A percentile compares a stretch with the other conserved stretches of the same genome.
These are phyloP conservation scores for Apiospora rasikravindrae DNA, from an alignment of 2,329 filamentous ascomycete genomes.

Conservation along the genomic window DNA sequence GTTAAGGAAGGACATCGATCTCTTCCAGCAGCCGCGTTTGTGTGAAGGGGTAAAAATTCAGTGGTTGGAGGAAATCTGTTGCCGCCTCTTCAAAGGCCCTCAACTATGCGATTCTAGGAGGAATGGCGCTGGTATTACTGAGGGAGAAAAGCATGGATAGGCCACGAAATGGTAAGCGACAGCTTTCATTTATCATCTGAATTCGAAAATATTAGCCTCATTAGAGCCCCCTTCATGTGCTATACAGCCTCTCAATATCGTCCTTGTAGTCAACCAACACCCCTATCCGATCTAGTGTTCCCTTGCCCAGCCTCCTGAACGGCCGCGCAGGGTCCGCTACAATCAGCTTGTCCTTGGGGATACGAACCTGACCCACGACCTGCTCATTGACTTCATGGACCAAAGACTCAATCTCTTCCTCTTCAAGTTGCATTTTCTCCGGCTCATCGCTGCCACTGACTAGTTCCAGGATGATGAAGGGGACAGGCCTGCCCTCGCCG, in stretches of 20 bases:
- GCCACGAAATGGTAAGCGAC: not conserved
- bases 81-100: not conserved
- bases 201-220: no score
- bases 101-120: not conserved
- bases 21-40: no score
- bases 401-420: not conserved
- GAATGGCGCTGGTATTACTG: not conserved
- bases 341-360: conserved; percentile 18
- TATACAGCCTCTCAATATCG: conserved; percentile 16
- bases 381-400: conserved; percentile 11
- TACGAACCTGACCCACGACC: conserved; percentile 15
- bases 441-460: not conserved
- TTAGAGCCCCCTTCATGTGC: not conserved
- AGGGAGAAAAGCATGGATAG: not conserved
- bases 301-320: conserved; percentile 19
- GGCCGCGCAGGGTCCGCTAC: conserved; percentile 9
- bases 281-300: conserved; percentile 18
- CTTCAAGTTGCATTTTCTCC: not conserved
- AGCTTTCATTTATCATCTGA: not conserved
- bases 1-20: not conserved
- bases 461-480: conserved; percentile 19
- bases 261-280: conserved; percentile 20
- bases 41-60: no score
- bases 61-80: not conserved
- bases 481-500: conserved; percentile 17